Percentiles rank a stretch among this genome's conserved stretches.
phyloP scores from a whole-genome alignment of 2,329 filamentous ascomycete genomes.

The Pseudogymnoascus sp. region DNA sequence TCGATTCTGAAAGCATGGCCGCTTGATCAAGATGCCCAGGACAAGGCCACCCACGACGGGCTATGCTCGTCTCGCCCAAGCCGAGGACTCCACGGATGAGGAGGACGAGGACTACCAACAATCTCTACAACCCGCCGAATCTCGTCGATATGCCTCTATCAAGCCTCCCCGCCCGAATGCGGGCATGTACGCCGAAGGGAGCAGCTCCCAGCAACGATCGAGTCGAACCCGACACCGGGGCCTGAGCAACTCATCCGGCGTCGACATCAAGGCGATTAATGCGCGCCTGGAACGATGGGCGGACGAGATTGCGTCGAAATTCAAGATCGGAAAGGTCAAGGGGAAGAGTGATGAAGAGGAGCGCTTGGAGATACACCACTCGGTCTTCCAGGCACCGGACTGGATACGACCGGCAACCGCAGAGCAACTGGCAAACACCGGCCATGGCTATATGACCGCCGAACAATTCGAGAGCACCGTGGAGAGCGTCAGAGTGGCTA shows the following conservation, averaged over 20 bases:
- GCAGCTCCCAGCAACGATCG: conserved; percentile 29
- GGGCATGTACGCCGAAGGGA: conserved; percentile 45
- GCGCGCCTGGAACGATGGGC: conserved; percentile 92
- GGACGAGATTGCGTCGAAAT: conserved; percentile 93
- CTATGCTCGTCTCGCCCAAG: conserved; percentile 78
- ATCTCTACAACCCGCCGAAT: conserved; percentile 46
- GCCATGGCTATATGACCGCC: conserved; percentile 63
- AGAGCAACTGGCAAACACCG: conserved; percentile 53
- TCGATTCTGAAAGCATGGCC: background rate
- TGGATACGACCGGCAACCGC: conserved; percentile 73
- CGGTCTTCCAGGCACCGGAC: conserved; percentile 89
- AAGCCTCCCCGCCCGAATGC: conserved; percentile 52
- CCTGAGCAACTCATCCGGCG: conserved; percentile 71
- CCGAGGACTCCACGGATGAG: conserved; percentile 65
- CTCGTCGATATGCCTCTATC: conserved; percentile 57
- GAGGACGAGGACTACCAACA: conserved; percentile 54
- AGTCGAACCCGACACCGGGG: conserved; percentile 41
- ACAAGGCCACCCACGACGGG: conserved; percentile 60
- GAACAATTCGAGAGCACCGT: conserved; percentile 80
- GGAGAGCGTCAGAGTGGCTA: conserved; percentile 82
- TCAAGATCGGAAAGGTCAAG: conserved; percentile 76
- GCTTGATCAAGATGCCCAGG: conserved; percentile 22
- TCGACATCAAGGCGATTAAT: conserved; percentile 98
- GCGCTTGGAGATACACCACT: conserved; percentile 90
- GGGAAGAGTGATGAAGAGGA: conserved; percentile 72